Evolutionary conservation across 2,329 filamentous ascomycete genomes (phyloP), one percentile per base, ranked within the genome.

Genomic region (Verticillium longisporum): DNA sequence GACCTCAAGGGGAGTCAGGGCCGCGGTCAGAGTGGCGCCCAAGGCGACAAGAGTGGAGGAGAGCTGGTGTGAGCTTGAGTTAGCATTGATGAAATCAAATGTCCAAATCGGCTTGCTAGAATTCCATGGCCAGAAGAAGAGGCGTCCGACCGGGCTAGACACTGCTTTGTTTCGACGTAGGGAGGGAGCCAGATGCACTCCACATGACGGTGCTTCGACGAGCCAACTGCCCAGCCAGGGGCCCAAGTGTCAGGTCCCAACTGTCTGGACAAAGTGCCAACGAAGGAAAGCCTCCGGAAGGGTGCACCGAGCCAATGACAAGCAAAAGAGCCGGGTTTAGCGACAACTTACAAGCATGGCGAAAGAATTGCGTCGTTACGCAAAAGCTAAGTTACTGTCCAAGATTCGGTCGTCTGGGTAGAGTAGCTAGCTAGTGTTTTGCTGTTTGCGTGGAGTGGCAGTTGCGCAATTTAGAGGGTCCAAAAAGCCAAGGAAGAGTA

Each of bases 1-100:
- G 63, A 87, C 78, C 62, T 80, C 78, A 58, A 89, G 79, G 10
- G 84, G 73, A 62, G 78, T 79, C 58, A 89, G 83, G 59, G 86
- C 86, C 59, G 78, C 75, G 58, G 79, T 82, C 50, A 81, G 72
- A 64, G 80, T 77, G 63, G 82, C 83, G 72, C 78, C 77, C 58
- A 85, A 73, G 67, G 81, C 81, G 72, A 83, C 70, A 67, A 85
- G 78, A 58, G 77, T 76, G 56, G 78, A 33, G 18, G 54, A 34
- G 26, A 55, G 54, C 54, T 55, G 32, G 26, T 9, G 31, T 14
- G 4, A 5, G 18, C 3, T 26, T 50, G 18, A 7, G 10, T 50
- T 50, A 50, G 45, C 45, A 50, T 18, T 11, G 9, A 9, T 26
- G n/a, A 18, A 1, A 6, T 14, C 38, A 7, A 18, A 6, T 15